phyloP scores from a whole-genome alignment of 2,329 filamentous ascomycete genomes.

The Colletotrichum costaricense region DNA sequence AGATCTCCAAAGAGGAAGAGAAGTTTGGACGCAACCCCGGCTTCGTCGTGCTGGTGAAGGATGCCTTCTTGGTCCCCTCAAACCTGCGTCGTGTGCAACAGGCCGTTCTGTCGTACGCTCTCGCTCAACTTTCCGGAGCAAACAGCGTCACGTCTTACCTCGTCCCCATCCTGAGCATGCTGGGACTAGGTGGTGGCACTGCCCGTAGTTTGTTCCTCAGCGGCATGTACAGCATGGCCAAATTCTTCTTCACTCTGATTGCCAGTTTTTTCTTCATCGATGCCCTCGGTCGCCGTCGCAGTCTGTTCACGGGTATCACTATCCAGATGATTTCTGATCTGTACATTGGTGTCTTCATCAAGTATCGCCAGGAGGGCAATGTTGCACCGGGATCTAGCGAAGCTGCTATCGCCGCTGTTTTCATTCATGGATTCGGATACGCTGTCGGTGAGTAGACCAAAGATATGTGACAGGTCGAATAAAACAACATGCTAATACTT shows the following conservation, averaged over 20 bases:
- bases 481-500: not conserved
- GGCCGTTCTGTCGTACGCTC: slow-evolving; percentile 48
- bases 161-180: slow-evolving; percentile 52
- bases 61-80: slow-evolving; percentile 48
- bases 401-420: slow-evolving; percentile 55
- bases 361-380: slow-evolving; percentile 41
- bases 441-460: slow-evolving; percentile 41
- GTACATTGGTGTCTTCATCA: slow-evolving; percentile 54
- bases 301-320: slow-evolving; percentile 48
- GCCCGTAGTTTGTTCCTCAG: slow-evolving; percentile 50
- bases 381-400: slow-evolving; percentile 45
- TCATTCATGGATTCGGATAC: slow-evolving; percentile 58
- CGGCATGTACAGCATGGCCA: slow-evolving; percentile 55
- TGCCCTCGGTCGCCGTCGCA: slow-evolving; percentile 52
- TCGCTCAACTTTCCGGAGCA: slow-evolving; percentile 57
- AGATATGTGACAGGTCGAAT: too few species aligned
- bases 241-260: slow-evolving; percentile 53
- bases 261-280: slow-evolving; percentile 58
- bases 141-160: slow-evolving; percentile 57
- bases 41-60: slow-evolving; percentile 41
- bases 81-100: slow-evolving; percentile 55
- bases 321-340: slow-evolving; percentile 53
- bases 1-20: not conserved
- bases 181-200: slow-evolving; percentile 46
- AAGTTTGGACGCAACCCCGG: not conserved